Conservation (phyloP, 2,329 filamentous ascomycete species). For the Pseudopyricularia javanii region DNA sequence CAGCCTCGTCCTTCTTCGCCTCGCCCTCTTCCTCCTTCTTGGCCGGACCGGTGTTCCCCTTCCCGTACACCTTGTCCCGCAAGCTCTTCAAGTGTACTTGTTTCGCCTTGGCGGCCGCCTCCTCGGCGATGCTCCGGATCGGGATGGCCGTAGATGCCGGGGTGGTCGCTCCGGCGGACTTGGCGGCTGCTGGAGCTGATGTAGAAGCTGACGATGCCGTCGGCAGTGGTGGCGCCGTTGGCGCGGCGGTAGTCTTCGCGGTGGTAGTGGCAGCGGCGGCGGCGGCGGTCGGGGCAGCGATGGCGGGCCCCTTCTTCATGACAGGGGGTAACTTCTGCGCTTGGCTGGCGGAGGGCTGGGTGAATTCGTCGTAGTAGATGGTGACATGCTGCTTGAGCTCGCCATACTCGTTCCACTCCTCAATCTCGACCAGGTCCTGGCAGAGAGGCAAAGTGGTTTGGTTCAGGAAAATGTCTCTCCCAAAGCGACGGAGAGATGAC, state of each 20-base stretch:
- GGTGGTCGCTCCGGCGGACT: slow-evolving; percentile 11
- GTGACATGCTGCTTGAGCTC: slow-evolving; percentile 80
- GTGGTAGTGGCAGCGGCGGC: slow-evolving; percentile 1
- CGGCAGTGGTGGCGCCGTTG: slow-evolving; percentile 1
- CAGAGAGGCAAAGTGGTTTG: not conserved
- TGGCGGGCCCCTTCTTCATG: slow-evolving; percentile 20
- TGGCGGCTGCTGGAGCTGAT: slow-evolving; percentile 9
- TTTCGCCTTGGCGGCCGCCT: slow-evolving; percentile 54
- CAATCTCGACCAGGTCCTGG: slow-evolving; percentile 84
- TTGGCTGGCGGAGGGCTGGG: slow-evolving; percentile 42
- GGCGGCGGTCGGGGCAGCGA: slow-evolving; percentile 8
- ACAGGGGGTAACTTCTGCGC: slow-evolving; percentile 30
- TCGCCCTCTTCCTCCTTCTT: slow-evolving; percentile 3
- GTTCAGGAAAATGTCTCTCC: slow-evolving; percentile 4
- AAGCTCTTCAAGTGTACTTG: slow-evolving; percentile 40
- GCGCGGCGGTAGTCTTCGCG: slow-evolving; percentile 3
- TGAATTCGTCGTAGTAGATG: slow-evolving; percentile 51
- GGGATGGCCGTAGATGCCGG: slow-evolving; percentile 21
- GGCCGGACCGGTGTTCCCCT: slow-evolving; percentile 13
- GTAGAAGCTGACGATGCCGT: not conserved
- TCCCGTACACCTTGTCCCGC: slow-evolving; percentile 42
- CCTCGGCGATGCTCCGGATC: slow-evolving; percentile 45
- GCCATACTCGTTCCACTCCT: slow-evolving; percentile 99
- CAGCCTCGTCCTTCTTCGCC: slow-evolving; percentile 5
- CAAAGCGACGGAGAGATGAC: not conserved